Evolutionary conservation across 768 basidiomycete species (phyloP), one percentile per base, ranked within the genome.

Genomic region (Mycena capillaripes): DNA sequence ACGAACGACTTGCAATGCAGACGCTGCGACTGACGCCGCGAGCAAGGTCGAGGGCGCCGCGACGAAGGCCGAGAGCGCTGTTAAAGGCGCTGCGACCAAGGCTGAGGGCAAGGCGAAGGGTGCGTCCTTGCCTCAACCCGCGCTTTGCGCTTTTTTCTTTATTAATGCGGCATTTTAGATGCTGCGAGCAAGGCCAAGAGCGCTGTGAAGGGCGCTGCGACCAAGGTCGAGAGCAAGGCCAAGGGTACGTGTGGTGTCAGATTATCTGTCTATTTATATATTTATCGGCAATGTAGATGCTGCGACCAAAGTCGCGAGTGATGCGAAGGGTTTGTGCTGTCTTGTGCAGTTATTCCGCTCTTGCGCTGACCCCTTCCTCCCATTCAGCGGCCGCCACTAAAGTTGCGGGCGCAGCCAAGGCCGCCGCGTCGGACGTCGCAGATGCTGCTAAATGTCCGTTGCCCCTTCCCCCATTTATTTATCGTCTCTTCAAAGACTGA

Each of bases 191-290:
- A 63, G 27, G 69, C 34, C 17, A 34, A 12, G 1, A n/a, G n/a
- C n/a, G 67, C 30, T 46, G 67, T 34, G 3, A 70, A 70, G 42
- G 56, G 19, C n/a, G 69, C 53, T 2, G 72, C 72, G 9, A 56
- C 53, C 36, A 69, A 68, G 19, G 72, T 16, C 17, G 48, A 17
- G 48, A 53, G 19, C 34, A 42, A 56, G 19, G 64, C 16, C 44
- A 34, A 52, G 27, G 61, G 34, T 25, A 32, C 19, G 21, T 29
- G 40, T 25, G 2, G 3, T 16, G 16, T n/a, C n/a, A n/a, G n/a
- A n/a, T n/a, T n/a, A 38, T 38, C 38, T 3, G 2, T 4, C 16
- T 38, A 10, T 10, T 38, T 16, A 38, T 38, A 38, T 38, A 10
- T 16, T 38, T 2, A 38, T 38, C 16, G 38, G 36, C 6, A 32